phyloP scores from a whole-genome alignment of 768 basidiomycete species.

The Clathrus columnatus region DNA sequence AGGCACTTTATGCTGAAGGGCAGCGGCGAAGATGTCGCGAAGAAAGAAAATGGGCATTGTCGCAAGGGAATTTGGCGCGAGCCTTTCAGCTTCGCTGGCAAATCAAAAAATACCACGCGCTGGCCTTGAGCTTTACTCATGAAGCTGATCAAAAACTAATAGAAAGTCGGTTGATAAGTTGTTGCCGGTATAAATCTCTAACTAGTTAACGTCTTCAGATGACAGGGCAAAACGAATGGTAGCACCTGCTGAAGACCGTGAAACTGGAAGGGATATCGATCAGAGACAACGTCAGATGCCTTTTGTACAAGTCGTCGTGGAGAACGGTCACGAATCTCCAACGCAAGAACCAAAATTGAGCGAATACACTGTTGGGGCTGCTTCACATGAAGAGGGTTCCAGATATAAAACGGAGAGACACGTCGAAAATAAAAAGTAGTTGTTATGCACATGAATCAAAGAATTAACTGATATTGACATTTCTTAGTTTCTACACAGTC shows the following conservation, averaged over 20 bases:
- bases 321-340: constrained; percentile 1
- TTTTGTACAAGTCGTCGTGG: constrained; percentile 9
- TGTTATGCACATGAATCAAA: too few species aligned
- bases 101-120: constrained; percentile 67
- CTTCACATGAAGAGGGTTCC: background rate
- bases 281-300: constrained; percentile 5
- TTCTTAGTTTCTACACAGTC: background rate
- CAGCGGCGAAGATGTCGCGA: constrained; percentile 78
- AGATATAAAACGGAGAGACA: constrained; percentile 2
- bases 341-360: background rate
- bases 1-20: constrained; percentile 74
- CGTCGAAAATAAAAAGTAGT: background rate
- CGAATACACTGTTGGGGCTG: background rate
- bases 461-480: background rate
- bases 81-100: constrained; percentile 79
- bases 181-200: background rate
- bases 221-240: background rate
- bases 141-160: constrained; percentile 39
- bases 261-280: background rate
- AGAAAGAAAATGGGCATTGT: constrained; percentile 80
- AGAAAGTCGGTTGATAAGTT: constrained; percentile 1
- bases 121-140: constrained; percentile 72
- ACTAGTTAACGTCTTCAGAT: background rate
- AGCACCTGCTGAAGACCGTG: background rate
- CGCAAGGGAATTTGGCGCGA: constrained; percentile 65